Evolutionary conservation across 768 basidiomycete species (phyloP), one percentile per base, ranked within the genome.

Genomic region (Kwoniella newhampshirensis): DNA sequence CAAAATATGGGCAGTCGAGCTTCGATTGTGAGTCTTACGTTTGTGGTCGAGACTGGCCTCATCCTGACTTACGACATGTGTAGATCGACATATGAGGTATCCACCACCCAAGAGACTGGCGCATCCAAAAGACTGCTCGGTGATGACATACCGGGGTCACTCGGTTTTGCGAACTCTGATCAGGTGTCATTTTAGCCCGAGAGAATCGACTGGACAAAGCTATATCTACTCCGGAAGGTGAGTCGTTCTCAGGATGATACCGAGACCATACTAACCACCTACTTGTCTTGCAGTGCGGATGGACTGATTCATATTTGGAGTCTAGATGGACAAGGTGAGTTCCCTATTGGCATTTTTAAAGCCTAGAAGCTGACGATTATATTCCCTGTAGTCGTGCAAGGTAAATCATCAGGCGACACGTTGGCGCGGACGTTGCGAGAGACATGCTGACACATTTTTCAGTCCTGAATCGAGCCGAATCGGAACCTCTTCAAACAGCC

Each of bases 111-210:
- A 86, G 6, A 80, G 75, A 59, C 80, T 78, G 63, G 84, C 85
- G 11, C 93, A 93, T 76, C 94, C 91, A 5, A 79, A 82, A 55
- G 92, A 98, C 69, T 91, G 91, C 72, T 92, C 89, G 65, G 86
- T 98, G 30, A 94, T 94, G 93, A 87, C 89, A 1, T 99, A 90
- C 75, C 82, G 89, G 40, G 96, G 96, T 1, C 96, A 98, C 71
- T 80, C 84, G 11, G 91, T 98, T 21, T 77, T 94, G 40, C 83
- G 87, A 40, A 99, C 96, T 0, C 83, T 99, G 54, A 96, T 99
- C 65, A 83, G 96, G 53, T 97, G 93, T 73, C 87, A 97, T 78
- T 99, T 98, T 78, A 93, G 91, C 65, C 96, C 96, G 20, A 81
- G 81, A 4, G 88, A 91, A 74, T 91, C 91, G 4, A 99, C 96